These are phyloP conservation scores for Taphrina sp. DNA, from an alignment of 1,139 yeast species.

Conservation along the genomic window DNA sequence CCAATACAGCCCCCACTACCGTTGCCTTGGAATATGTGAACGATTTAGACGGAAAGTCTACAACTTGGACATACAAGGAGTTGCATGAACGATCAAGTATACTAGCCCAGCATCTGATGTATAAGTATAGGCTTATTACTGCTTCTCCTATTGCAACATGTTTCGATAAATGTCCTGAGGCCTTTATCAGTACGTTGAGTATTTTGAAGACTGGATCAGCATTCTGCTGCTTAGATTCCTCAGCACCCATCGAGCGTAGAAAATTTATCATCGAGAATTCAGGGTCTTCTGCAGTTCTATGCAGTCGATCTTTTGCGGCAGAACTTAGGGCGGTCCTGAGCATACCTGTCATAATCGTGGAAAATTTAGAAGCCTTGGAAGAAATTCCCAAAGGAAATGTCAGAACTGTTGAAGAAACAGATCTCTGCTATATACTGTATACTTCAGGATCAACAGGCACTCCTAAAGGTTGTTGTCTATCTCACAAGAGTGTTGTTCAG, in stretches of 20 bases:
- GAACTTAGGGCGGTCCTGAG: not conserved
- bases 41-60: constrained; percentile 1
- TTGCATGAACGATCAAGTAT: constrained; percentile 36
- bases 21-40: constrained; percentile 38
- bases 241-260: constrained; percentile 39
- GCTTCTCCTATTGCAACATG: constrained; percentile 37
- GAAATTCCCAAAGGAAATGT: not conserved
- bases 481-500: constrained; percentile 54
- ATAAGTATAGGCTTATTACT: constrained; percentile 15
- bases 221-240: constrained; percentile 39
- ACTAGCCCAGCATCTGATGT: constrained; percentile 36
- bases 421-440: constrained; percentile 39
- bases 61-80: constrained; percentile 37
- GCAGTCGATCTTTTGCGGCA: not conserved
- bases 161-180: constrained; percentile 39
- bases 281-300: constrained; percentile 4
- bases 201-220: constrained; percentile 39
- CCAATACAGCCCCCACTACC: constrained; percentile 33
- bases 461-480: constrained; percentile 69
- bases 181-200: constrained; percentile 39
- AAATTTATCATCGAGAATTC: constrained; percentile 37
- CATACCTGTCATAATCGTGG: constrained; percentile 1
- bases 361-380: not conserved
- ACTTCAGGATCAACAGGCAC: constrained; percentile 77
- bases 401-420: constrained; percentile 15